Percentiles rank a stretch among this genome's conserved stretches.
Conservation (phyloP, 2,329 filamentous ascomycete genomes). For the Fusarium xyrophilum region DNA sequence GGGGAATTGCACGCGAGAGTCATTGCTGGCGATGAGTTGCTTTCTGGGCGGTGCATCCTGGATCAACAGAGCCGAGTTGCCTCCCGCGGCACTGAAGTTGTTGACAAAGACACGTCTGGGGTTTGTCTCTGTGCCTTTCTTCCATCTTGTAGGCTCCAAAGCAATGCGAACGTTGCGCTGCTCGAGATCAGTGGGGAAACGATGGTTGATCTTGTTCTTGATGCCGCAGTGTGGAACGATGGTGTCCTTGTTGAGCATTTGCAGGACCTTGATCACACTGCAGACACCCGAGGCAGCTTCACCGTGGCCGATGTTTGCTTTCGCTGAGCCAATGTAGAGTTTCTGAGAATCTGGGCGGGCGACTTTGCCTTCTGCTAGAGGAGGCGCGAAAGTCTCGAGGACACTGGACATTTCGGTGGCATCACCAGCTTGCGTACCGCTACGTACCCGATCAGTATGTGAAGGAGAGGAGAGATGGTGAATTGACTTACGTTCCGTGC, state of each 20-base stretch:
- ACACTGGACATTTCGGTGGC: conserved; percentile 84
- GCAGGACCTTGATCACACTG: conserved; percentile 61
- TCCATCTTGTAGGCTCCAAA: conserved; percentile 58
- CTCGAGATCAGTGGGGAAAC: conserved; percentile 51
- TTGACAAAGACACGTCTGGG: conserved; percentile 64
- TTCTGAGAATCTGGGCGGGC: conserved; percentile 10
- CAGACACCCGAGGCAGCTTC: conserved; percentile 66
- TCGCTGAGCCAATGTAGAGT: conserved; percentile 68
- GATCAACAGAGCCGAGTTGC: conserved; percentile 71
- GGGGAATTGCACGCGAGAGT: conserved; percentile 28
- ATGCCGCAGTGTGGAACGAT: conserved; percentile 64
- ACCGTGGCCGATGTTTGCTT: conserved; percentile 70
- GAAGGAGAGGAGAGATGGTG: rapidly evolving
- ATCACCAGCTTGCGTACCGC: conserved; percentile 72
- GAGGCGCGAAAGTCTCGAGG: conserved; percentile 59
- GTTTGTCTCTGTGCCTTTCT: conserved; percentile 46
- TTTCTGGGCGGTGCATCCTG: conserved; percentile 56
- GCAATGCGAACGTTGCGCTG: conserved; percentile 59
- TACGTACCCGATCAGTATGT: rapidly evolving
- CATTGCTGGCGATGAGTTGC: conserved; percentile 51
- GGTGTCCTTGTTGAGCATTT: conserved; percentile 56
- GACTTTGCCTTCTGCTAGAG: background rate
- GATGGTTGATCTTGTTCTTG: conserved; percentile 55
- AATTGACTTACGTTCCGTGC: conserved; percentile 64
- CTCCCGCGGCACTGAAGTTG: conserved; percentile 75